phyloP scores from a whole-genome alignment of 2,329 filamentous ascomycete genomes.

The Cadophora sp. region DNA sequence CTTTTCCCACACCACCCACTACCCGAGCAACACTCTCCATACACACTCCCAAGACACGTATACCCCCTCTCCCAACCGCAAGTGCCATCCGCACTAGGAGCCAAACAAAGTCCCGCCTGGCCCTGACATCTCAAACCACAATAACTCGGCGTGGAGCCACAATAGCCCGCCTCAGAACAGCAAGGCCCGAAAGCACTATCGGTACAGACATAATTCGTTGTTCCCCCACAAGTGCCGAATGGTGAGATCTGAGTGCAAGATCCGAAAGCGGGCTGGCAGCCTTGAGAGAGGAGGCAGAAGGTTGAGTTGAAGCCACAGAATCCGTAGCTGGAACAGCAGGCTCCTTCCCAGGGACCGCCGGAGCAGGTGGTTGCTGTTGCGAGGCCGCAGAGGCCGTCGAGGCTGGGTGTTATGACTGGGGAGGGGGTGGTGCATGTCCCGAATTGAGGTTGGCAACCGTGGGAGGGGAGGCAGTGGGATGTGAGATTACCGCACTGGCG shows the following conservation, averaged over 20 bases:
- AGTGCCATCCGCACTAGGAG: slow-evolving; percentile 23
- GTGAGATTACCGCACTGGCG: slow-evolving; percentile 19
- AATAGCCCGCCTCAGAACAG: slow-evolving; percentile 25
- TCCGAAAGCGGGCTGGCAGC: slow-evolving; percentile 23
- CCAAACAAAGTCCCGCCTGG: slow-evolving; percentile 19
- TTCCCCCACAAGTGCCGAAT: slow-evolving; percentile 22
- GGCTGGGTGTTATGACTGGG: slow-evolving; percentile 13
- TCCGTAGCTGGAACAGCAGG: slow-evolving; percentile 19
- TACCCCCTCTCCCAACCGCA: slow-evolving; percentile 25
- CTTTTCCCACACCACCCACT: slow-evolving; percentile 24
- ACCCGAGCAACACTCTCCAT: slow-evolving; percentile 24
- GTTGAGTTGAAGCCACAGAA: slow-evolving; percentile 23
- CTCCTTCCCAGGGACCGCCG: slow-evolving; percentile 21
- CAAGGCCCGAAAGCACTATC: slow-evolving; percentile 21
- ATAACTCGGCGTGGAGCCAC: slow-evolving; percentile 15
- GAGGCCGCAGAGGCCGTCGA: slow-evolving; percentile 21
- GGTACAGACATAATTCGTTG: slow-evolving; percentile 19
- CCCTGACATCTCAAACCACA: slow-evolving; percentile 24
- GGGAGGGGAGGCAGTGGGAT: slow-evolving; percentile 23
- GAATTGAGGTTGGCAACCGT: slow-evolving; percentile 22
- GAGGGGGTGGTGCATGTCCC: slow-evolving; percentile 10
- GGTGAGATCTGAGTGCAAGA: slow-evolving; percentile 15
- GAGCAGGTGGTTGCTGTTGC: slow-evolving; percentile 16
- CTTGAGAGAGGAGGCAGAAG: slow-evolving; percentile 20
- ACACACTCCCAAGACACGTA: slow-evolving; percentile 22